Evolutionary conservation across 768 basidiomycete species (phyloP).

Genomic region (Leccinellum rugosiceps): DNA sequence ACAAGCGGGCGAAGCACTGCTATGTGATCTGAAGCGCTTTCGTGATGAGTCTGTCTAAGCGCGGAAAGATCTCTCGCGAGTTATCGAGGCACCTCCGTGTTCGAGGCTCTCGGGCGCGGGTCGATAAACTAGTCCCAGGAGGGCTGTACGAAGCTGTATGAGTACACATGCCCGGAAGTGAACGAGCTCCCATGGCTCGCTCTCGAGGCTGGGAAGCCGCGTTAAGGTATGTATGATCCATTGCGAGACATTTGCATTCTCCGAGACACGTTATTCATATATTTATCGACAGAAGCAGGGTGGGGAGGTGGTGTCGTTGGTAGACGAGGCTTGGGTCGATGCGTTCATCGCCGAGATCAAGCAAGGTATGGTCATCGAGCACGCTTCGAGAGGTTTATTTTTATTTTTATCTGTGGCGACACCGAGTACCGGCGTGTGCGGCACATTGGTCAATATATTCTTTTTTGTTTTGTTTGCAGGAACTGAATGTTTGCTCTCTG

Average conservation of each 20-base stretch:
- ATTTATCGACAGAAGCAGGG: conserved; percentile 59
- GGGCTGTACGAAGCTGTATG: conserved; percentile 64
- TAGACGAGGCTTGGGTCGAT: conserved; percentile 59
- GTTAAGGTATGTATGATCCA: neutral
- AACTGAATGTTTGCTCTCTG: no score
- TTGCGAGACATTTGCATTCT: neutral
- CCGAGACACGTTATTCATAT: neutral
- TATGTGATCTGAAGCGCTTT: conserved; percentile 78
- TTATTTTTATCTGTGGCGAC: conserved; percentile 81
- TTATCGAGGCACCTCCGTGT: conserved; percentile 25
- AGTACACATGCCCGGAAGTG: conserved; percentile 80
- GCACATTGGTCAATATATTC: conserved; percentile 41
- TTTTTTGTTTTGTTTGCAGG: neutral
- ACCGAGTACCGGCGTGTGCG: conserved; percentile 79
- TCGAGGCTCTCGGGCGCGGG: conserved; percentile 55
- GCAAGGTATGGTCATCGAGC: conserved; percentile 53
- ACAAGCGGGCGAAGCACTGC: conserved; percentile 80
- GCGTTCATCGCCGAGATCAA: conserved; percentile 62
- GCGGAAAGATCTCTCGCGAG: conserved; percentile 25
- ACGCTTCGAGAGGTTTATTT: conserved; percentile 58
- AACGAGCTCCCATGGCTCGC: conserved; percentile 67
- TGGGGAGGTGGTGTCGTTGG: conserved; percentile 90
- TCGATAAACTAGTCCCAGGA: conserved; percentile 80
- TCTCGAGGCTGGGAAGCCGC: conserved; percentile 10
- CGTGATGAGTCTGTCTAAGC: conserved; percentile 60